Conservation (phyloP, 768 basidiomycete genomes). For the Boletus insuetus region DNA sequence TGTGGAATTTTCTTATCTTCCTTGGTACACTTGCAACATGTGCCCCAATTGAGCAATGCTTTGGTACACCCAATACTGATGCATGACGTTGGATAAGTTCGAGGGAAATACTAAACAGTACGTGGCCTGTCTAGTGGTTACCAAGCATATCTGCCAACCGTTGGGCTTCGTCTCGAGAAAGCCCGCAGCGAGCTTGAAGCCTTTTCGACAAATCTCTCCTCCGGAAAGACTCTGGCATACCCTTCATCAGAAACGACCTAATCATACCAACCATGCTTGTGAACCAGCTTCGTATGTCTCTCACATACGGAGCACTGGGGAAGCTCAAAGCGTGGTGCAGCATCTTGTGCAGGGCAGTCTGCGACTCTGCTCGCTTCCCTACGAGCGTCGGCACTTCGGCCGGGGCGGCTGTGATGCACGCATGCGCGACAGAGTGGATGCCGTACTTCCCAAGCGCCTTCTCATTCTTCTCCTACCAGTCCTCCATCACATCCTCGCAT, state of each 20-base stretch:
- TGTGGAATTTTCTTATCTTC: too few relatives aligned
- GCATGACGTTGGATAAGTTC: too few relatives aligned
- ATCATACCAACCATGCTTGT: neutral
- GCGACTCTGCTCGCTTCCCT: conserved; percentile 3
- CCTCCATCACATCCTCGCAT: conserved; percentile 2
- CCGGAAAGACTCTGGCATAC: neutral
- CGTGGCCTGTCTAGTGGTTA: neutral
- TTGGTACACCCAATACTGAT: too few relatives aligned
- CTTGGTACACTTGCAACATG: too few relatives aligned
- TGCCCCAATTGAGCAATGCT: too few relatives aligned
- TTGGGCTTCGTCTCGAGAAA: neutral
- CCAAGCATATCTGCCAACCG: neutral
- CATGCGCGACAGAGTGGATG: conserved; percentile 5
- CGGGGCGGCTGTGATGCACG: conserved; percentile 9
- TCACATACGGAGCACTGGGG: neutral
- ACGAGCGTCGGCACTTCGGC: neutral
- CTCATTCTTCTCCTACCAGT: conserved; percentile 13
- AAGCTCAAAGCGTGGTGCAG: neutral
- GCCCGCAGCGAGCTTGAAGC: neutral
- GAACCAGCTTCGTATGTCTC: conserved; percentile 3
- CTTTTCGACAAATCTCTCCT: neutral
- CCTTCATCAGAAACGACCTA: neutral
- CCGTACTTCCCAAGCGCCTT: neutral
- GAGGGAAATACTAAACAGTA: too few relatives aligned
- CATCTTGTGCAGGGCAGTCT: neutral